Evolutionary conservation across 192 early-diverging fungal species (phyloP), one percentile per base, ranked within the genome.

Genomic region (Powellomyces hirtus): DNA sequence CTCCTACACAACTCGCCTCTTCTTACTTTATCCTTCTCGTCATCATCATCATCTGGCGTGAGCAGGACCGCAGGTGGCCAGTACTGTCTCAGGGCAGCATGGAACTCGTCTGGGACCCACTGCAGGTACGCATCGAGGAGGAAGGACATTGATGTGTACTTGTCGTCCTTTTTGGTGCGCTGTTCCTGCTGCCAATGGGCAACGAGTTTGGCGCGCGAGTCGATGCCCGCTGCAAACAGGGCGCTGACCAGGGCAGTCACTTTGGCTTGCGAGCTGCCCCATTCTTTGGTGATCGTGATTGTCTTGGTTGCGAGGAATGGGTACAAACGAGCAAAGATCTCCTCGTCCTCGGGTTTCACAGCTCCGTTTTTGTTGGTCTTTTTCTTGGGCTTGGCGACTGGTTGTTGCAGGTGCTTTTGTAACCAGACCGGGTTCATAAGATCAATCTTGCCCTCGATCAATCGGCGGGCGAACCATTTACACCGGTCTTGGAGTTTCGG

Each of bases 361-460:
- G n/a, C 36, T 42, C 8, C 33, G 38, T 24, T 38, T 26, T 57
- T 59, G 66, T 67, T 26, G 37, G 38, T 45, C 49, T 63, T 59
- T 30, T 38, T 26, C 61, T 65, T 62, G 14, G 33, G 24, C 68
- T 70, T 40, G 35, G 46, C 11, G 58, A 40, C 6, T n/a, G n/a
- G n/a, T 30, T 42, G 33, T 38, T 50, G 27, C 29, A 10, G 61
- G 13, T 63, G 2, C 10, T 10, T n/a, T 10, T 13, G 10, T n/a
- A 10, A n/a, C 2, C 16, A 16, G 5, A 29, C 53, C 26, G 35
- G 36, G 18, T 18, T 36, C 75, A 40, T 66, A 0, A 70, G 64
- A n/a, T 33, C 59, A 3, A 84, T 64, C 16, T 49, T 50, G 1
- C 84, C 85, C 59, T 87, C 85, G 18, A 87, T 64, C 37, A 87